These are phyloP conservation scores for Pugionium dolabratum DNA, from an alignment of 345 rosid species.

Conservation along the genomic window DNA sequence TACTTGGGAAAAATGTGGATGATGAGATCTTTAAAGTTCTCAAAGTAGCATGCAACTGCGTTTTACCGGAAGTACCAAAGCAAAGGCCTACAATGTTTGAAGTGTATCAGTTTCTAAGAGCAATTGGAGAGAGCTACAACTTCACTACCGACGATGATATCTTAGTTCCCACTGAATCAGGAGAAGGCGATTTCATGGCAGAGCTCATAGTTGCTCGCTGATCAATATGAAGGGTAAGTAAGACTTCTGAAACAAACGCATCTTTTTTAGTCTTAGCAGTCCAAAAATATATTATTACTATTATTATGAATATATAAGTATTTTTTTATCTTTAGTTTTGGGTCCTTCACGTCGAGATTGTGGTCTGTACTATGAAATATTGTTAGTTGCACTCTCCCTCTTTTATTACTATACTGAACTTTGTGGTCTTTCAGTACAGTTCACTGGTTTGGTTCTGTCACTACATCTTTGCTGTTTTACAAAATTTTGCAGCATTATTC, in stretches of 20 bases:
- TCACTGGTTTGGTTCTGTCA: neutral
- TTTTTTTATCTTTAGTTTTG: constrained; percentile 19
- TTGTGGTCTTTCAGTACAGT: constrained; percentile 17
- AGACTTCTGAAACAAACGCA: constrained; percentile 9
- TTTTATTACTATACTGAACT: constrained; percentile 23
- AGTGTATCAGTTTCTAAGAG: constrained; percentile 75
- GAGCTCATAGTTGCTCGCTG: constrained; percentile 72
- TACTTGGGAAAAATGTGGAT: constrained; percentile 66
- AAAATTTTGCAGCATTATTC: too few species aligned
- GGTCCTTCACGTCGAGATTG: constrained; percentile 22
- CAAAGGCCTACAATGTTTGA: constrained; percentile 94
- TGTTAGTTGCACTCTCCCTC: constrained; percentile 20
- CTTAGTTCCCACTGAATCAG: constrained; percentile 60
- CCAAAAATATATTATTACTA: constrained; percentile 5
- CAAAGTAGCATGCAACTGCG: constrained; percentile 83
- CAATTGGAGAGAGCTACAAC: constrained; percentile 79
- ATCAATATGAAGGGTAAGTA: constrained; percentile 17
- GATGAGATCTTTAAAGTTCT: constrained; percentile 74
- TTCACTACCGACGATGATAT: constrained; percentile 74
- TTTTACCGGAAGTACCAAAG: constrained; percentile 54
- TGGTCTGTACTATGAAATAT: constrained; percentile 21
- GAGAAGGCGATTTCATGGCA: constrained; percentile 53
- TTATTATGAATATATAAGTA: constrained; percentile 14
- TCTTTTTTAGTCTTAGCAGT: constrained; percentile 29
- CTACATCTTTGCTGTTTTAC: too few species aligned